These are phyloP conservation scores for Isatis lusitanica DNA, from an alignment of 441 rosid genomes.

Conservation along the genomic window DNA sequence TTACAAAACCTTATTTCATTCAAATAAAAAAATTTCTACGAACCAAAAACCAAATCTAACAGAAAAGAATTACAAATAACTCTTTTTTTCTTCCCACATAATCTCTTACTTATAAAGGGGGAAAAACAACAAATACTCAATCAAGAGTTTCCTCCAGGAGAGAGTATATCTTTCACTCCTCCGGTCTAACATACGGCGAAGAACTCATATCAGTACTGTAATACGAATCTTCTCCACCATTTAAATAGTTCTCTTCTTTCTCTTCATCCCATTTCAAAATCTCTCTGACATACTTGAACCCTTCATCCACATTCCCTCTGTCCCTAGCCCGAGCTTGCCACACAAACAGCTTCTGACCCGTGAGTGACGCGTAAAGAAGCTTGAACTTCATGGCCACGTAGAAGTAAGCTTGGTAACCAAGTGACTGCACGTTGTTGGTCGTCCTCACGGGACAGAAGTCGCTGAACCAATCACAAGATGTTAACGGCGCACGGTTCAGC, in stretches of 20 bases:
- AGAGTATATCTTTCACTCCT: slow-evolving; percentile 31
- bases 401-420: slow-evolving; percentile 91
- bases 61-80: slow-evolving; percentile 3
- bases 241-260: slow-evolving; percentile 71
- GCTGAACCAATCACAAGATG: slow-evolving; percentile 83
- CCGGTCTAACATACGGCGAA: slow-evolving; percentile 75
- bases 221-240: slow-evolving; percentile 80
- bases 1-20: slow-evolving; percentile 22
- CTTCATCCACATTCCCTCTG: slow-evolving; percentile 67
- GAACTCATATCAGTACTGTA: slow-evolving; percentile 95
- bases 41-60: slow-evolving; percentile 18
- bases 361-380: slow-evolving; percentile 74
- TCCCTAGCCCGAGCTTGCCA: slow-evolving; percentile 93
- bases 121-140: slow-evolving; percentile 9
- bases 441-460: slow-evolving; percentile 85
- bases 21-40: background rate
- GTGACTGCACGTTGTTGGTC: slow-evolving; percentile 63
- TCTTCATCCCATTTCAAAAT: slow-evolving; percentile 95
- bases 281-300: slow-evolving; percentile 92
- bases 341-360: slow-evolving; percentile 84
- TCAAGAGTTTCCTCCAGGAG: slow-evolving; percentile 9
- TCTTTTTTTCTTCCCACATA: background rate
- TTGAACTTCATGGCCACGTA: slow-evolving; percentile 95
- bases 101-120: background rate
- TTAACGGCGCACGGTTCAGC: slow-evolving; percentile 59